Conservation (phyloP, 768 basidiomycete species). For the Leccinellum albellum region DNA sequence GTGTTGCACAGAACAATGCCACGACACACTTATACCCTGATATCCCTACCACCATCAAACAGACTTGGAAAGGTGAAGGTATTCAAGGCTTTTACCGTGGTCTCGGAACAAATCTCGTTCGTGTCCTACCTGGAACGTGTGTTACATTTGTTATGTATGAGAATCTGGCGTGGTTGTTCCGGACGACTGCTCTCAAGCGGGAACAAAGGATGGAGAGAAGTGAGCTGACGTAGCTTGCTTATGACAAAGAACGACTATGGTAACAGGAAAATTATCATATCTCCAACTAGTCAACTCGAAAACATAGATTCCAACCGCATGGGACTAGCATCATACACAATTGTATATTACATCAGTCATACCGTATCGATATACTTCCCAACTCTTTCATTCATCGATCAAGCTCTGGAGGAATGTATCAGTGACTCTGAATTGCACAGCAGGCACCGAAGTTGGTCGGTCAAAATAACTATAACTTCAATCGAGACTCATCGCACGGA, state of each 20-base stretch:
- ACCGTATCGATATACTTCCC: conserved; percentile 2
- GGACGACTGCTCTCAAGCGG: conserved; percentile 57
- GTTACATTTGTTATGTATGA: conserved; percentile 98
- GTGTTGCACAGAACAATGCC: conserved; percentile 54
- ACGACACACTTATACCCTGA: conserved; percentile 70
- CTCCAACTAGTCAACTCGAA: not conserved
- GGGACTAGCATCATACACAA: conserved; percentile 3
- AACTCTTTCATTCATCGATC: conserved; percentile 1
- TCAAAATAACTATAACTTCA: conserved; percentile 35
- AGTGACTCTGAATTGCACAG: not conserved
- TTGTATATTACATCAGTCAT: conserved; percentile 9
- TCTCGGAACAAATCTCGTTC: conserved; percentile 87
- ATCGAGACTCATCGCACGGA: conserved; percentile 18
- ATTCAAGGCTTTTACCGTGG: conserved; percentile 90
- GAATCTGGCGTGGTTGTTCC: conserved; percentile 79
- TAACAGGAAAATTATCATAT: conserved; percentile 6
- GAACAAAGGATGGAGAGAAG: conserved; percentile 25
- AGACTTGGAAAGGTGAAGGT: conserved; percentile 82
- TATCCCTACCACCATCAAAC: conserved; percentile 74
- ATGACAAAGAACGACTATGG: not conserved
- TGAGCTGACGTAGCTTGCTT: not conserved
- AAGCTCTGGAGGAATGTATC: conserved; percentile 2
- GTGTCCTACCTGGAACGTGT: conserved; percentile 95
- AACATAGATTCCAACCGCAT: not conserved
- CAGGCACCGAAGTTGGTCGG: not conserved